phyloP scores from a whole-genome alignment of 768 basidiomycete species.

The Xerocomus spinulosus region DNA sequence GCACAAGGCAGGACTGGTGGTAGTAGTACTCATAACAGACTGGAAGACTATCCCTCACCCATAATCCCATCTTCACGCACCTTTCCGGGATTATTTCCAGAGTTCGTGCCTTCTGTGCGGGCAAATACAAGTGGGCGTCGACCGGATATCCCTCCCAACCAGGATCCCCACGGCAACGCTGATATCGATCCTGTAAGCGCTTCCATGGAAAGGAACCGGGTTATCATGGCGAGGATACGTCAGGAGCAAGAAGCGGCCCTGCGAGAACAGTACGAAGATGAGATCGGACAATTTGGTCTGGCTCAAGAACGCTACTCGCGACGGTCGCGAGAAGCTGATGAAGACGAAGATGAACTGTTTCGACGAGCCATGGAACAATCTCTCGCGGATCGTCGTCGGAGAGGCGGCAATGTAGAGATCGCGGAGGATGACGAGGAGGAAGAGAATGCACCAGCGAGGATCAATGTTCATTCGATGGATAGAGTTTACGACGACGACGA shows the following conservation, averaged over 20 bases:
- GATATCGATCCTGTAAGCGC: constrained; percentile 54
- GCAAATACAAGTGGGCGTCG: constrained; percentile 10
- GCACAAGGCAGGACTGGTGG: neutral
- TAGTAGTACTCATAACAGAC: constrained; percentile 9
- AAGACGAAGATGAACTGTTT: constrained; percentile 55
- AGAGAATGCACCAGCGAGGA: constrained; percentile 1
- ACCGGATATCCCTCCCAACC: constrained; percentile 25
- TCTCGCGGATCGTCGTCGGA: constrained; percentile 13
- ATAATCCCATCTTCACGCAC: constrained; percentile 26
- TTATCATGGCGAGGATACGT: constrained; percentile 59
- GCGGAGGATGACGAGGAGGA: constrained; percentile 27
- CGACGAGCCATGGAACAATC: constrained; percentile 39
- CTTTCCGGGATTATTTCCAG: constrained; percentile 22
- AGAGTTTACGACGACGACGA: constrained; percentile 84
- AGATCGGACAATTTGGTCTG: constrained; percentile 26
- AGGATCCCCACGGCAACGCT: constrained; percentile 28
- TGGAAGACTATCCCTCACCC: constrained; percentile 17
- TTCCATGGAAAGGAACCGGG: constrained; percentile 61
- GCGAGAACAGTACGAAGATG: constrained; percentile 50
- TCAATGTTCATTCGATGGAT: constrained; percentile 14
- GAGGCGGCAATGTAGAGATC: constrained; percentile 17
- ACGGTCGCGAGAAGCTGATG: constrained; percentile 14
- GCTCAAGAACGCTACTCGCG: constrained; percentile 7
- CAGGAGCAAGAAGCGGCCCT: constrained; percentile 65
- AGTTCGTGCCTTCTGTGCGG: constrained; percentile 10